Conservation (phyloP, 78 protist species). For the Tieghemostelium lacteum region DNA sequence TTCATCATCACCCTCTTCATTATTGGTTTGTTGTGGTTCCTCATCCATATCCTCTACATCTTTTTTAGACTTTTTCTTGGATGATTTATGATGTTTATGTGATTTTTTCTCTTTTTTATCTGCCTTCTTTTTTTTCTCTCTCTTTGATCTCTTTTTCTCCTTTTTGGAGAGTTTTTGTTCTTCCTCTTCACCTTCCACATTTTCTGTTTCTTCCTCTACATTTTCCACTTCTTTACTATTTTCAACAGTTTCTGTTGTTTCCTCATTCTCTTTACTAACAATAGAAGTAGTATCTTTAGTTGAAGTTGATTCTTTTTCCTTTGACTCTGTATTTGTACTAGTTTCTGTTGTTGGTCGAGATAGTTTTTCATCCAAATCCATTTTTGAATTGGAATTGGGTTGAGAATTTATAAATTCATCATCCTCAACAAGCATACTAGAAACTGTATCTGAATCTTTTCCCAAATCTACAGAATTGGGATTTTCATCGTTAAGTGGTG, state of each 20-base stretch:
- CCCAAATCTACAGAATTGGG: neutral
- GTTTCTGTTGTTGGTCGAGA: neutral
- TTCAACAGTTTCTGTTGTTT: neutral
- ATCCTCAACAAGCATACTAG: neutral
- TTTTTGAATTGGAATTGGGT: neutral
- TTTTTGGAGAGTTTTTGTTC: neutral
- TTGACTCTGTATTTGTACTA: neutral
- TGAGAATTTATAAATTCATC: slow-evolving; percentile 3
- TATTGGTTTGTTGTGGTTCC: neutral
- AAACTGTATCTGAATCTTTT: neutral
- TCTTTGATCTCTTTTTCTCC: neutral
- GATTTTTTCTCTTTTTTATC: neutral
- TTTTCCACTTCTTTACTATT: neutral
- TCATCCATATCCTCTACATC: slow-evolving; percentile 6
- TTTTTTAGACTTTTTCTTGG: slow-evolving; percentile 9
- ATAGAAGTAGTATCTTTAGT: slow-evolving; percentile 3
- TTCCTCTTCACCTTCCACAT: slow-evolving; percentile 1
- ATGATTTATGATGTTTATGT: neutral
- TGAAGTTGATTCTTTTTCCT: neutral
- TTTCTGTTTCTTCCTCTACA: neutral
- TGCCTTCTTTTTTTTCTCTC: neutral
- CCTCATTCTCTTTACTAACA: neutral
- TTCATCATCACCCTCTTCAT: neutral
- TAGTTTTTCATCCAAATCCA: neutral
- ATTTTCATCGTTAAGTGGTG: neutral